Conservation (phyloP, 768 basidiomycete genomes). For the Termitomyces sp. region DNA sequence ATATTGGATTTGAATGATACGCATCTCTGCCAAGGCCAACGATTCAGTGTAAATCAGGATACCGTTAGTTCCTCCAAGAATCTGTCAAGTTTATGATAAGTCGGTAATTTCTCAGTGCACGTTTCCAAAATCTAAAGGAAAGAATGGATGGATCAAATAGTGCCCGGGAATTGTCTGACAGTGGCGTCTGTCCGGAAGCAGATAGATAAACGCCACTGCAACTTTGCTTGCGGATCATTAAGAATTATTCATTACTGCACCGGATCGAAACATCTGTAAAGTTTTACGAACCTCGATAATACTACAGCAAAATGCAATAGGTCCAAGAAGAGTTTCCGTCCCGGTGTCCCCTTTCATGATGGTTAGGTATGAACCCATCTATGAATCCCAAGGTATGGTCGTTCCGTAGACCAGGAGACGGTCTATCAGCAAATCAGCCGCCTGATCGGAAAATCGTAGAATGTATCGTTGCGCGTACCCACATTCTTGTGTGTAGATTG, state of each 20-base stretch:
- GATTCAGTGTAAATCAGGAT: slow-evolving; percentile 36
- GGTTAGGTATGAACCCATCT: neutral
- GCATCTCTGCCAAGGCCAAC: neutral
- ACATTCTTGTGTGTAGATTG: neutral
- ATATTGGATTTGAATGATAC: too few relatives aligned
- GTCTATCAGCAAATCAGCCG: neutral
- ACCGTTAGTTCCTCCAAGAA: slow-evolving; percentile 47
- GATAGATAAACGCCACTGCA: too few relatives aligned
- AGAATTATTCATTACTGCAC: neutral
- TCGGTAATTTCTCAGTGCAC: slow-evolving; percentile 40
- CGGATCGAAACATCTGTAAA: neutral
- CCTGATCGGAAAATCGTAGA: neutral
- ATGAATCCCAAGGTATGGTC: neutral
- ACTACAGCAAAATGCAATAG: neutral
- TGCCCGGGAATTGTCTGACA: neutral
- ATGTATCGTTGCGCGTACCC: neutral
- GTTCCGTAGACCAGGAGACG: neutral
- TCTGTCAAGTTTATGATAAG: slow-evolving; percentile 30
- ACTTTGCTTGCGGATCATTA: neutral
- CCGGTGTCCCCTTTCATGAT: neutral
- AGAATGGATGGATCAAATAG: too few relatives aligned
- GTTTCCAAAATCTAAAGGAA: slow-evolving; percentile 47
- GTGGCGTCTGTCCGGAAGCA: neutral
- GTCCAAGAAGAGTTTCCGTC: neutral
- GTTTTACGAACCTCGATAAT: neutral